Percentiles rank a stretch among this genome's conserved stretches.
phyloP scores from a whole-genome alignment of 148 eudicot species.

The Rhododendron molle region DNA sequence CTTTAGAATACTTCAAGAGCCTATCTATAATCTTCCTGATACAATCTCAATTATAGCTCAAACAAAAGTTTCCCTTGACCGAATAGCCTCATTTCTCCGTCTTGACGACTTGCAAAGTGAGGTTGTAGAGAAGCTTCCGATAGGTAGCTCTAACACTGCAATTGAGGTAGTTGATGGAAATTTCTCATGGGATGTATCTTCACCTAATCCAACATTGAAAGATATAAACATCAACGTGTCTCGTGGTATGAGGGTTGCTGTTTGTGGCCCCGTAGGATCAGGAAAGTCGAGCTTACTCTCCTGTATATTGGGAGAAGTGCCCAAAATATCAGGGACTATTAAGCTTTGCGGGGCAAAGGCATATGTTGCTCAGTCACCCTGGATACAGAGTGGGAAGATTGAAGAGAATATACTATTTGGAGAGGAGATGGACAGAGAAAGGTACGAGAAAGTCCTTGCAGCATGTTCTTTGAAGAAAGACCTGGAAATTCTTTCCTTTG shows the following conservation, averaged over 20 bases:
- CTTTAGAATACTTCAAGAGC: slow-evolving; percentile 41
- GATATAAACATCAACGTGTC: slow-evolving; percentile 35
- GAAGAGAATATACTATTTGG: slow-evolving; percentile 54
- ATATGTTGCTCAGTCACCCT: slow-evolving; percentile 54
- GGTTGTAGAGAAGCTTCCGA: slow-evolving; percentile 33
- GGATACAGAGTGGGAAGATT: slow-evolving; percentile 64
- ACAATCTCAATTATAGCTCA: slow-evolving; percentile 41
- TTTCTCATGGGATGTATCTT: slow-evolving; percentile 40
- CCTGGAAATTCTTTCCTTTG: slow-evolving; percentile 39
- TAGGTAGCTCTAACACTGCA: slow-evolving; percentile 27
- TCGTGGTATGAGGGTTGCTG: slow-evolving; percentile 56
- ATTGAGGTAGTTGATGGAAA: slow-evolving; percentile 40
- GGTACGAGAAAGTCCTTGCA: slow-evolving; percentile 44
- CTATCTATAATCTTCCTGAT: slow-evolving; percentile 47
- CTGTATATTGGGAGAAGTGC: slow-evolving; percentile 46
- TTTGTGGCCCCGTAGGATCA: slow-evolving; percentile 61
- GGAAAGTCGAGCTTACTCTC: slow-evolving; percentile 55
- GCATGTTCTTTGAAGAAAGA: slow-evolving; percentile 50
- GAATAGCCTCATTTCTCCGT: slow-evolving; percentile 43
- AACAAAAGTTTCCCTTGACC: slow-evolving; percentile 53
- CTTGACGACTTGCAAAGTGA: slow-evolving; percentile 37
- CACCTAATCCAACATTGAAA: slow-evolving; percentile 33
- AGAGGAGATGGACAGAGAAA: slow-evolving; percentile 33
- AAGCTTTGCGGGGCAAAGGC: slow-evolving; percentile 43
- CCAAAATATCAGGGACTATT: slow-evolving; percentile 33